Conservation (phyloP, 371 early-diverging fungal species). For the Thermomucor indicae-seudaticae region DNA sequence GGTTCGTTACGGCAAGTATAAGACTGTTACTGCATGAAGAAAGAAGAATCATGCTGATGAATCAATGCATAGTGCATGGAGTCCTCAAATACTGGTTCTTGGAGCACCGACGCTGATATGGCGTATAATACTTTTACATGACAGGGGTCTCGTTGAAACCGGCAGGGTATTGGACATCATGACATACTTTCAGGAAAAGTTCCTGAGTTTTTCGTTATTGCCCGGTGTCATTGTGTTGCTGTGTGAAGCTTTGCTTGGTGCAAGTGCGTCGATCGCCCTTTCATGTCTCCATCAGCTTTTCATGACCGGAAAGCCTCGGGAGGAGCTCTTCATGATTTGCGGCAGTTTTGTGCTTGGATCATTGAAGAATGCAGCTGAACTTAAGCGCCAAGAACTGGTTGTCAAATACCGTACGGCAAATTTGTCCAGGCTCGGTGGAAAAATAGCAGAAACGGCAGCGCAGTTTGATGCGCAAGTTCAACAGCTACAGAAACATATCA, state of each 20-base stretch:
- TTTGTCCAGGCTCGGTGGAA: neutral
- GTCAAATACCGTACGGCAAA: too few species aligned
- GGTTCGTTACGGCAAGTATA: conserved; percentile 23
- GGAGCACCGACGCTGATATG: conserved; percentile 33
- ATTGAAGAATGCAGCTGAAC: conserved; percentile 8
- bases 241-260: conserved; percentile 28
- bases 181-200: conserved; percentile 29
- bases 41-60: neutral
- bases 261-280: conserved; percentile 13
- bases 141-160: conserved; percentile 14
- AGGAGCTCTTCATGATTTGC: conserved; percentile 12
- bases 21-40: neutral
- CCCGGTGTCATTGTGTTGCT: conserved; percentile 17
- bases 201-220: conserved; percentile 26
- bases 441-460: neutral
- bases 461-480: neutral
- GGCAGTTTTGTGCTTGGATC: conserved; percentile 14
- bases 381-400: conserved; percentile 8
- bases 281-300: conserved; percentile 14
- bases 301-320: conserved; percentile 11
- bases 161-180: conserved; percentile 21
- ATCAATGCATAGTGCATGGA: conserved; percentile 11
- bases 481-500: conserved; percentile 5
- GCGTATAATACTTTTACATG: conserved; percentile 19
- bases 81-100: conserved; percentile 22